Conservation (phyloP, 441 rosid species). For the Adansonia madagascariensis region DNA sequence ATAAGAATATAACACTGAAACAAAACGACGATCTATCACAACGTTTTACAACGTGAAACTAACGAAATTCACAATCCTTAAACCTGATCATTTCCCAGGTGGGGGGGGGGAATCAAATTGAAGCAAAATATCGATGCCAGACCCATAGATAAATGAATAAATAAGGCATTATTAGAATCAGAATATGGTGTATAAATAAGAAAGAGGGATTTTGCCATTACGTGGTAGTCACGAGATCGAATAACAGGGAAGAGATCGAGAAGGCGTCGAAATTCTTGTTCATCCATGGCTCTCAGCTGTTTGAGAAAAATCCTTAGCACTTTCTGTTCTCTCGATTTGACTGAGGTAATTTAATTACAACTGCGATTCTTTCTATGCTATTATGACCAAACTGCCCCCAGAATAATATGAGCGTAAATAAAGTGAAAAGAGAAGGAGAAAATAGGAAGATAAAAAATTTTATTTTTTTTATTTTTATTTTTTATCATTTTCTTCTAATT, state of each 20-base stretch:
- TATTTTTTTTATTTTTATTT: too few relatives aligned
- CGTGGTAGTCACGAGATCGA: slow-evolving; percentile 73
- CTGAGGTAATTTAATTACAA: neutral
- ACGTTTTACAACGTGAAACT: neutral
- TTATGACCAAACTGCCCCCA: slow-evolving; percentile 3
- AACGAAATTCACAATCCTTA: neutral
- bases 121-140: neutral
- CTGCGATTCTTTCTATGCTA: neutral
- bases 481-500: too few relatives aligned
- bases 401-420: neutral
- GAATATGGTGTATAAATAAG: neutral
- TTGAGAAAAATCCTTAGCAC: neutral
- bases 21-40: neutral
- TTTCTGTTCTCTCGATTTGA: neutral
- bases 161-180: neutral
- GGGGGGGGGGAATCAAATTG: neutral
- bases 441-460: too few relatives aligned
- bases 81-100: neutral
- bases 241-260: slow-evolving; percentile 84
- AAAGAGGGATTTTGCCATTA: slow-evolving; percentile 29
- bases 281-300: slow-evolving; percentile 55
- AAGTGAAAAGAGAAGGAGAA: neutral
- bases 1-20: neutral
- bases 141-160: neutral
- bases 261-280: slow-evolving; percentile 70